Evolutionary conservation across 345 rosid species (phyloP).

Genomic region (Bruguiera gymnorhiza): DNA sequence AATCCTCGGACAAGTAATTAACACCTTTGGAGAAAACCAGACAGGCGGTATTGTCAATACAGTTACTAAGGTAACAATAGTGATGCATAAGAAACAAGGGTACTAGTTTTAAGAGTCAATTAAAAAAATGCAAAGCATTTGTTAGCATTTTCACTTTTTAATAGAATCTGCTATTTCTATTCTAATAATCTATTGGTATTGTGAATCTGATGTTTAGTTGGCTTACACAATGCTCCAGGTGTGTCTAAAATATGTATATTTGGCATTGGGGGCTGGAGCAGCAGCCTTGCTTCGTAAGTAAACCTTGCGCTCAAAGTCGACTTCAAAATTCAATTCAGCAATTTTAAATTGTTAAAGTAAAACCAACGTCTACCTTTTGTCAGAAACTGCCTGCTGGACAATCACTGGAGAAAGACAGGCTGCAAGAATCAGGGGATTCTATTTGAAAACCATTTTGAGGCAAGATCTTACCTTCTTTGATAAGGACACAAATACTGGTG

Average conservation of each 20-base stretch:
- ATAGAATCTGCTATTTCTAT: too few relatives aligned
- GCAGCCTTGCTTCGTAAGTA: slow-evolving; percentile 29
- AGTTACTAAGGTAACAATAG: slow-evolving; percentile 34
- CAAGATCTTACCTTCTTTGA: slow-evolving; percentile 44
- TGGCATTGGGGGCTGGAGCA: slow-evolving; percentile 31
- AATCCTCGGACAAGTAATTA: slow-evolving; percentile 31
- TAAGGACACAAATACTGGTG: slow-evolving; percentile 39
- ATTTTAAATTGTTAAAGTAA: not conserved
- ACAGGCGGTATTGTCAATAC: slow-evolving; percentile 10
- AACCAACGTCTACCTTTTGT: not conserved
- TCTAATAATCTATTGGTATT: too few relatives aligned
- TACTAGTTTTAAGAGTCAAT: not conserved
- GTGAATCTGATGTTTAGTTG: too few relatives aligned
- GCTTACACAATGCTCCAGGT: slow-evolving; percentile 19
- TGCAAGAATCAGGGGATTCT: slow-evolving; percentile 34
- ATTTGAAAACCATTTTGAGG: slow-evolving; percentile 37
- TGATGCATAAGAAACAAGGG: not conserved
- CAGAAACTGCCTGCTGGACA: slow-evolving; percentile 48
- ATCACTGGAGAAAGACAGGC: slow-evolving; percentile 52
- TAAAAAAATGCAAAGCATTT: too few relatives aligned
- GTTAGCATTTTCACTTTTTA: too few relatives aligned
- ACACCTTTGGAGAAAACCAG: slow-evolving; percentile 37
- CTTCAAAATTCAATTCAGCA: not conserved
- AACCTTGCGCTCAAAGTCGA: not conserved
- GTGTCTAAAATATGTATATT: slow-evolving; percentile 30